Base-by-base conservation (phyloP, 371 early-diverging fungal genomes). In the Nematocida sp. region DNA sequence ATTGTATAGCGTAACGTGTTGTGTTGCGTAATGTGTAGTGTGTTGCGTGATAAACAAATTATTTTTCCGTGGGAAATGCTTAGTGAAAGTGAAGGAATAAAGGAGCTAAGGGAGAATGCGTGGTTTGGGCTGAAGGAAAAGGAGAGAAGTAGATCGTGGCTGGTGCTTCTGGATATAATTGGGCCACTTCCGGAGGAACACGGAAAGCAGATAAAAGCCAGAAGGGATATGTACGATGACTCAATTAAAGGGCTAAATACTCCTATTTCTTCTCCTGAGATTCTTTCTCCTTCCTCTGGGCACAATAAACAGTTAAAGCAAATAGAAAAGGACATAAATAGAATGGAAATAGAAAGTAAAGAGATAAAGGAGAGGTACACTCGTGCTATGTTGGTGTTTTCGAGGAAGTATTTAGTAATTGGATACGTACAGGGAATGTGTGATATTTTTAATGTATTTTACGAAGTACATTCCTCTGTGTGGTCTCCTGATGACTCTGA, bases 351-450 rank as follows among this genome's bases (percentile, higher is more conserved):
- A 4, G 11, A 28, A 13, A 49, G 51, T 5, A 40, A 16, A 61
- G 50, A 55, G 20, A 20, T 25, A 2, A 48, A 47, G 28, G 35
- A 60, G 33, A 11, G 36, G 11, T 71, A 54, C 36, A 39, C 20
- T n/a, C 13, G 53, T 16, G 75, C 75, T n/a, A 71, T 71, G 75
- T 4, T 13, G 3, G 30, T 61, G 16, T 71, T 71, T 39, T 30
- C 75, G n/a, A 48, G 33, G 33, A 59, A 39, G 53, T 35, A 61
- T 49, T 35, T 60, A 28, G 75, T 71, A 9, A 53, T 71, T 40
- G 60, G 75, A 28, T 71, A 71, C 49, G 75, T 63, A 20, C 75
- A 71, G 42, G 75, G 75, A 25, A 71, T 71, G 75, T 59, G 75
- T 33, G 75, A 71, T 5, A 71, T 71, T 18, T 71, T 71, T 35